These are phyloP conservation scores for Pythium grandisporangium DNA, from an alignment of 352 stramenopile genomes.

Conservation along the genomic window DNA sequence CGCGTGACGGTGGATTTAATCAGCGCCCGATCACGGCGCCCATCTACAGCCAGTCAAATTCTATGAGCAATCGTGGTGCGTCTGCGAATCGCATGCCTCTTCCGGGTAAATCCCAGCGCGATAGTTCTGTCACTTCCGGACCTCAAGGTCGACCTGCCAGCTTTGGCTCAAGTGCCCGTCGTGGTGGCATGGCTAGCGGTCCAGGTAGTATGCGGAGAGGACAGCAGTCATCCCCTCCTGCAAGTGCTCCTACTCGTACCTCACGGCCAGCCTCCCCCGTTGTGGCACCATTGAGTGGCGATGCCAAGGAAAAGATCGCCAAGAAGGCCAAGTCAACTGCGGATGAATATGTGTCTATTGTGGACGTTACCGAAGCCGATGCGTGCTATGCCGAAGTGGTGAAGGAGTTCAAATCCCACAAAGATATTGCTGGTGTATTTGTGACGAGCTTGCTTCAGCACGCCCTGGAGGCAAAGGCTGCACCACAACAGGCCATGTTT, in stretches of 20 bases:
- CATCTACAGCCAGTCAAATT: conserved; percentile 16
- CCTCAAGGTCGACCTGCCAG: conserved; percentile 14
- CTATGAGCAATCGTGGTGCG: conserved; percentile 16
- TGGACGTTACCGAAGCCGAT: conserved; percentile 61
- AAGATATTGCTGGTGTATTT: conserved; percentile 47
- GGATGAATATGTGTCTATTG: conserved; percentile 71
- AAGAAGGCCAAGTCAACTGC: conserved; percentile 76
- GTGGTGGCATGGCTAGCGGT: neutral
- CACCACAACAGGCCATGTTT: conserved; percentile 43
- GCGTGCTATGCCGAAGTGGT: conserved; percentile 47
- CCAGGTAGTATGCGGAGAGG: neutral
- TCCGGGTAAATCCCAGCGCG: conserved; percentile 8
- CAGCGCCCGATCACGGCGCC: conserved; percentile 12
- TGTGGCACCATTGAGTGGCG: conserved; percentile 32
- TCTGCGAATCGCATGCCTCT: conserved; percentile 12
- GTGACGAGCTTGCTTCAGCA: conserved; percentile 44
- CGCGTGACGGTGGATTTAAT: conserved; percentile 32
- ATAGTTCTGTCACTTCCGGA: conserved; percentile 16
- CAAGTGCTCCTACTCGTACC: conserved; percentile 2
- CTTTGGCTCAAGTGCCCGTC: conserved; percentile 11
- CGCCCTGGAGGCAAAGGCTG: conserved; percentile 60
- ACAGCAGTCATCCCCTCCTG: neutral
- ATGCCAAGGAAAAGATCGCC: conserved; percentile 47
- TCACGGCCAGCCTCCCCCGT: neutral
- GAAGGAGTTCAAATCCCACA: conserved; percentile 56